Percentiles rank a stretch among this genome's conserved stretches.
phyloP scores from a whole-genome alignment of 2,329 filamentous ascomycete species.

The Lecanicillium sp. region DNA sequence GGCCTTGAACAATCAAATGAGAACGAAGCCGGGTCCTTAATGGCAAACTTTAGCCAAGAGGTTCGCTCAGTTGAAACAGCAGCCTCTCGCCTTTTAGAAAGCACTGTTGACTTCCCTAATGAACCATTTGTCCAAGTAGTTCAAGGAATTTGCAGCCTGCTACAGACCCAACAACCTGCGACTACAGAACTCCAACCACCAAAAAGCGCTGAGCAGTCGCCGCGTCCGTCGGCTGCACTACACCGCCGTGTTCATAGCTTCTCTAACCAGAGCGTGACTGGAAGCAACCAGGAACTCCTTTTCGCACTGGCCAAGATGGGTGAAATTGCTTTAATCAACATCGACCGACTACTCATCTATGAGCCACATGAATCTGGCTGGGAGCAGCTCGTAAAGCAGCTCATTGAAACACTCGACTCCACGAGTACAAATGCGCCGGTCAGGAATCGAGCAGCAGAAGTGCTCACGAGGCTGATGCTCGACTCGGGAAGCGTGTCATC shows the following conservation, averaged over 20 bases:
- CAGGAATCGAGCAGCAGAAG: conserved; percentile 53
- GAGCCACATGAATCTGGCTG: conserved; percentile 66
- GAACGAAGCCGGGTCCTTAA: conserved; percentile 39
- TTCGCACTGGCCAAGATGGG: conserved; percentile 67
- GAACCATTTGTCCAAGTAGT: conserved; percentile 72
- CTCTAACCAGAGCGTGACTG: conserved; percentile 33
- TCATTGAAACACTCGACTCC: conserved; percentile 43
- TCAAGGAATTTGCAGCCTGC: conserved; percentile 62
- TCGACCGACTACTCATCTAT: conserved; percentile 63
- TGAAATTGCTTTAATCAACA: conserved; percentile 65
- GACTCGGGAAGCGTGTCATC: conserved; percentile 50
- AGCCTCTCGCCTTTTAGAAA: conserved; percentile 79
- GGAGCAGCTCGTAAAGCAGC: conserved; percentile 52
- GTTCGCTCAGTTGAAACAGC: conserved; percentile 85
- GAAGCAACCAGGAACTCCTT: conserved; percentile 52
- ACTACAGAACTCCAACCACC: conserved; percentile 11
- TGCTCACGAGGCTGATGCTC: conserved; percentile 49
- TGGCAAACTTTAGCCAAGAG: conserved; percentile 67
- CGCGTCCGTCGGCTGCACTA: conserved; percentile 20
- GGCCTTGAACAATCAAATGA: conserved; percentile 40
- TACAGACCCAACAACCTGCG: conserved; percentile 34
- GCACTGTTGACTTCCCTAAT: conserved; percentile 84
- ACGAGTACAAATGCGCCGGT: conserved; percentile 40
- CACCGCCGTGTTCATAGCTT: conserved; percentile 40
- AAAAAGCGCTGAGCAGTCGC: conserved; percentile 5